Evolutionary conservation across 2,329 filamentous ascomycete species (phyloP).

Genomic region (Aspergillus fumigatus): DNA sequence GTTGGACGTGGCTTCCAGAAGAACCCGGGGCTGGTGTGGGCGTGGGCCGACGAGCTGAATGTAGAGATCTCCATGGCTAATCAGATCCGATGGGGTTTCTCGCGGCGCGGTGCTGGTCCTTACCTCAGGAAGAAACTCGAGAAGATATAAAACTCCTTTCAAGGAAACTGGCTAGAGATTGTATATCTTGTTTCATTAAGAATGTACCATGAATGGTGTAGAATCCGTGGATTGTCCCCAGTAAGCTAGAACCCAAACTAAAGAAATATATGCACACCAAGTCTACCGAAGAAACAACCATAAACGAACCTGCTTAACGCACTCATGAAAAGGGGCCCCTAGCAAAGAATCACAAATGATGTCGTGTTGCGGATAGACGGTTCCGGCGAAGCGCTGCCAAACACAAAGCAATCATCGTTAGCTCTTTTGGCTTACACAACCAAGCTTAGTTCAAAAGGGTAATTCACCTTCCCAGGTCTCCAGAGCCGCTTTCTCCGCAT

Average conservation of each 20-base stretch:
- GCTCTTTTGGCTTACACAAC: neutral
- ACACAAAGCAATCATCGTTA: neutral
- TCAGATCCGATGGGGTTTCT: conserved; percentile 60
- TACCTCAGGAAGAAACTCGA: conserved; percentile 11
- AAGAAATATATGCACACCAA: neutral
- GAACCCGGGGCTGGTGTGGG: conserved; percentile 73
- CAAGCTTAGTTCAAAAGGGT: neutral
- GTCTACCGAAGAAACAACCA: neutral
- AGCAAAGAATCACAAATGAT: neutral
- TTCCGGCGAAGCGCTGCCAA: neutral
- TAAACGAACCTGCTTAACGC: neutral
- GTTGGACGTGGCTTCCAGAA: conserved; percentile 73
- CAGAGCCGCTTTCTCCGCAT: conserved; percentile 31
- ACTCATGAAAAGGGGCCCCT: too few species aligned
- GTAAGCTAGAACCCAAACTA: too few species aligned
- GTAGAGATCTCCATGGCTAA: conserved; percentile 68
- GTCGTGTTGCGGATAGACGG: neutral
- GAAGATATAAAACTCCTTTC: conserved; percentile 4
- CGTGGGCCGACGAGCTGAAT: conserved; percentile 66
- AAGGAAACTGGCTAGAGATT: neutral
- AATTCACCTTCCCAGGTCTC: conserved; percentile 29
- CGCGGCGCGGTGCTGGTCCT: conserved; percentile 11
- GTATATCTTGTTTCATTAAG: neutral
- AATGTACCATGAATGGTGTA: neutral
- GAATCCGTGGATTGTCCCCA: neutral